These are phyloP conservation scores for Saxophila tyrrhenica DNA, from an alignment of 495 filamentous ascomycete species.

Conservation along the genomic window DNA sequence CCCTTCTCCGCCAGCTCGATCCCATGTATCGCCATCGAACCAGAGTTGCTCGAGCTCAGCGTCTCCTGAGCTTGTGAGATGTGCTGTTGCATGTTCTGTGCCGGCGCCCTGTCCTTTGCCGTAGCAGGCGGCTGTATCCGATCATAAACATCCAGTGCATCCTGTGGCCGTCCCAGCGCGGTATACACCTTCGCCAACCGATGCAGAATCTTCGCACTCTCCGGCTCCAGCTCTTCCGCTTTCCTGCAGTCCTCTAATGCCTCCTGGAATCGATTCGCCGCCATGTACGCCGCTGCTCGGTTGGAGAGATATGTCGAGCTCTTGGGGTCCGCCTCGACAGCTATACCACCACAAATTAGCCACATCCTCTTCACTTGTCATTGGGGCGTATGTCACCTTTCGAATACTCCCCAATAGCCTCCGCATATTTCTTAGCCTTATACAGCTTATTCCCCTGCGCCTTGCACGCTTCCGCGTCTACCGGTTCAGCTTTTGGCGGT, in stretches of 20 bases:
- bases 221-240: conserved; percentile 68
- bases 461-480: conserved; percentile 83
- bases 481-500: conserved; percentile 32
- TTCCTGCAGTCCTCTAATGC: conserved; percentile 76
- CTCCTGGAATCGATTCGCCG: conserved; percentile 59
- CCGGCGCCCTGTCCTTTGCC: conserved; percentile 66
- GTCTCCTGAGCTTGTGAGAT: conserved; percentile 69
- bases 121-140: conserved; percentile 65
- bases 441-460: conserved; percentile 90
- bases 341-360: conserved; percentile 34
- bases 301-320: conserved; percentile 89
- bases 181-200: conserved; percentile 83
- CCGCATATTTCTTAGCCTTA: conserved; percentile 75
- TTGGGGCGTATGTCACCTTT: no score
- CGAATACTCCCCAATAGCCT: conserved; percentile 83
- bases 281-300: conserved; percentile 87
- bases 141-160: conserved; percentile 68
- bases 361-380: no score
- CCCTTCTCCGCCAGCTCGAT: conserved; percentile 77
- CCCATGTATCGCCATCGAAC: conserved; percentile 85
- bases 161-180: conserved; percentile 68
- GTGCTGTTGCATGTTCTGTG: conserved; percentile 73
- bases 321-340: conserved; percentile 65
- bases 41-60: conserved; percentile 56
- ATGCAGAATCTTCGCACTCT: conserved; percentile 75